phyloP scores from a whole-genome alignment of 805 yeast genomes.

The Clavispora phyllophila region DNA sequence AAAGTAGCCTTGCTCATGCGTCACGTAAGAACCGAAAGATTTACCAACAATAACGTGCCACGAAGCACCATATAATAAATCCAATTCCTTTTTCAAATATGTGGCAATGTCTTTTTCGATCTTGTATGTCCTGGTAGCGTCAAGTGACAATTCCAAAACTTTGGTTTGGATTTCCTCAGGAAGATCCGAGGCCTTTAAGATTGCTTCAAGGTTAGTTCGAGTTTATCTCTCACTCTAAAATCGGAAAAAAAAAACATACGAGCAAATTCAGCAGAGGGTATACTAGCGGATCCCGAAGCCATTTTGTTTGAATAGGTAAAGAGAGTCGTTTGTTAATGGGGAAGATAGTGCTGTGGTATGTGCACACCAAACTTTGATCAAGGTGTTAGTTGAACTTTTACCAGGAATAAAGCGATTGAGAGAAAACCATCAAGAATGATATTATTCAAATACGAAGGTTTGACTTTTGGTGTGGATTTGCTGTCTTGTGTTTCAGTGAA shows the following conservation, averaged over 20 bases:
- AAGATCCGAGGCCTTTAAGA: slow-evolving; percentile 41
- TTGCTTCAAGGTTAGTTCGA: slow-evolving; percentile 19
- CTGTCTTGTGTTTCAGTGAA: no score
- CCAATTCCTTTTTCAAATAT: slow-evolving; percentile 60
- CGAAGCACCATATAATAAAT: slow-evolving; percentile 57
- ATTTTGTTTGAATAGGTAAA: not conserved
- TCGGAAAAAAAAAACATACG: slow-evolving; percentile 5
- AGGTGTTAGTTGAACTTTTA: no score
- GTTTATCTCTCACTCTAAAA: not conserved
- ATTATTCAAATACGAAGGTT: no score
- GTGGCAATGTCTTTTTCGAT: slow-evolving; percentile 64
- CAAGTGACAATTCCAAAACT: slow-evolving; percentile 43
- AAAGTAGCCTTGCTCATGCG: slow-evolving; percentile 73
- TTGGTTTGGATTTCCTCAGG: slow-evolving; percentile 49
- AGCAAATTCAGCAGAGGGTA: slow-evolving; percentile 5
- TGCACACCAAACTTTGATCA: not conserved
- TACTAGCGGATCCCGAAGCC: not conserved
- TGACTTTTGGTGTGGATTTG: no score
- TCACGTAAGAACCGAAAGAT: slow-evolving; percentile 73
- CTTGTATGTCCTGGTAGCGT: slow-evolving; percentile 39
- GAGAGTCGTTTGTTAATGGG: not conserved
- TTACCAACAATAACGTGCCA: slow-evolving; percentile 84
- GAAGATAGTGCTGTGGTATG: not conserved
- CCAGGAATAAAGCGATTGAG: no score
- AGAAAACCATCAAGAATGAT: no score